Evolutionary conservation across 495 filamentous ascomycete species (phyloP), one percentile per base, ranked within the genome.

Genomic region (Podospora sp.): DNA sequence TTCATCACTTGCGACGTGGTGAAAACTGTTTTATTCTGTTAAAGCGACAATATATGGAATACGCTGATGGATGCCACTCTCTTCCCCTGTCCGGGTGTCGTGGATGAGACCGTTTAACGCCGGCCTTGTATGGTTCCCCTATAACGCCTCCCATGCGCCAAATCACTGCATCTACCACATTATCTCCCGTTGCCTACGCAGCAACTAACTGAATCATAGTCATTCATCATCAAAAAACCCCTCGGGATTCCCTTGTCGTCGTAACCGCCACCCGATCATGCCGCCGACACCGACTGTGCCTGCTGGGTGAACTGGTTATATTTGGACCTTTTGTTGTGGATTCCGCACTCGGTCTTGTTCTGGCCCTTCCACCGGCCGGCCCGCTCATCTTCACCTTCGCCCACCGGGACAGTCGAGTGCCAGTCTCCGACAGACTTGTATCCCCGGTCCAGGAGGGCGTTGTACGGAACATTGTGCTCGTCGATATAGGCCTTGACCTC

Each of bases 401-500:
- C 88, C 64, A 98, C 91, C 6, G 95, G 94, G 71, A 89, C 90
- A 50, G 95, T 99, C 40, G 91, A 95, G 82, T 99, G 95, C 91
- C 94, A 98, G 79, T 99, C 95, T 68, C 95, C 95, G 68, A 99
- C 84, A 68, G 91, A 95, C 86, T 98, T 97, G 86, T 99, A 99
- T 18, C 96, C 93, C 63, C 82, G 83, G 81, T 98, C 91, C 5
- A 99, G 84, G 12, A 99, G 84, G 63, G 85, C 89, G 74, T 99
- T 99, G 85, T 97, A 98, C 0, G 95, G 96, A 4, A 99, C 92
- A 65, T 95, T 75, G 81, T 97, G 85, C 68, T 90, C 88, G 63
- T 87, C 84, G 83, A 97, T 83, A 78, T 99, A 99, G 36, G 85
- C 84, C 78, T 92, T 87, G 55, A 99, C 95, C 76, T 97, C 91